Conservation (phyloP, 1,284 basidiomycete genomes). For the Irpex sp. region DNA sequence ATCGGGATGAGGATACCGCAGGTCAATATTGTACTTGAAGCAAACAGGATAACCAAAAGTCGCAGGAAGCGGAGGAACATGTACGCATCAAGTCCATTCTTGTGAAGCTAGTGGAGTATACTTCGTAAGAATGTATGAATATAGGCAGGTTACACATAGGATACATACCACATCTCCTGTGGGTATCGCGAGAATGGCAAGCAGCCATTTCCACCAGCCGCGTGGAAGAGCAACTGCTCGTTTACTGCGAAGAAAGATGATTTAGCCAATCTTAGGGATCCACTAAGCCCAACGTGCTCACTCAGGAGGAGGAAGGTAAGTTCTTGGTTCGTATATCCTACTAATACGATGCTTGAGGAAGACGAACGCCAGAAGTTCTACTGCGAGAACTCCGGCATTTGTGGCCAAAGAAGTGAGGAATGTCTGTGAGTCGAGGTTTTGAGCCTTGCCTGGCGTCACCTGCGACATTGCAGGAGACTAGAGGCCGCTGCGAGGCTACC, state of each 20-base stretch:
- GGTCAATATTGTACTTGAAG: constrained; percentile 59
- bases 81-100: constrained; percentile 74
- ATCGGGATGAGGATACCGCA: constrained; percentile 61
- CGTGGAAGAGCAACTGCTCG: constrained; percentile 38
- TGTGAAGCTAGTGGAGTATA: constrained; percentile 35
- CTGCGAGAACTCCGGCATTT: constrained; percentile 45
- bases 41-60: constrained; percentile 62
- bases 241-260: constrained; percentile 32
- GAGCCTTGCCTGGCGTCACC: constrained; percentile 8
- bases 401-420: constrained; percentile 60
- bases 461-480: constrained; percentile 11
- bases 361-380: constrained; percentile 54
- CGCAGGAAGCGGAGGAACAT: constrained; percentile 69
- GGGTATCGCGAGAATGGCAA: constrained; percentile 36
- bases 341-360: constrained; percentile 43
- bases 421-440: constrained; percentile 24
- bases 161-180: constrained; percentile 39
- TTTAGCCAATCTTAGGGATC: neutral
- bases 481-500: neutral
- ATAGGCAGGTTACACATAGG: neutral
- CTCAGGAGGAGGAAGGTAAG: constrained; percentile 51
- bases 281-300: constrained; percentile 16
- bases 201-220: constrained; percentile 45
- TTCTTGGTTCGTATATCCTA: constrained; percentile 52
- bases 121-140: neutral